Evolutionary conservation across 352 stramenopile species (phyloP).

Genomic region (Thalassiosira ordinaria): DNA sequence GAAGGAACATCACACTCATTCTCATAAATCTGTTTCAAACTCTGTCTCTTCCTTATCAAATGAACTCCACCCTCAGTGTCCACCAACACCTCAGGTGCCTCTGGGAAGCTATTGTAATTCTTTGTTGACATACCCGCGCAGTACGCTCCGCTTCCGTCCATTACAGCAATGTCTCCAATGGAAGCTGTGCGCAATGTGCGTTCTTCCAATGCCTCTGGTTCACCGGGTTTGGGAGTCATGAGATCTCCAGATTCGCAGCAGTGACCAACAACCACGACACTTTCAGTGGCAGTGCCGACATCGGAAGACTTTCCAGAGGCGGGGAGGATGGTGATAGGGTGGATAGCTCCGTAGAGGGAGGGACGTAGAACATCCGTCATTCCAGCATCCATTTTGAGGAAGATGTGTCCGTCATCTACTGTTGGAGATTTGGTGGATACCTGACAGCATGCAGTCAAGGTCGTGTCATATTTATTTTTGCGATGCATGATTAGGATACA

Average conservation of each 20-base stretch:
- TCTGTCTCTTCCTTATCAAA: slow-evolving; percentile 86
- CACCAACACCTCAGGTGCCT: slow-evolving; percentile 88
- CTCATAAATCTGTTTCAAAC: slow-evolving; percentile 84
- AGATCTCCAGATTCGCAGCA: slow-evolving; percentile 91
- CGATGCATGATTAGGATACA: too few relatives aligned
- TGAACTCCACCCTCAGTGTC: slow-evolving; percentile 66
- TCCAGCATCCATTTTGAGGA: slow-evolving; percentile 89
- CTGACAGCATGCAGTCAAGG: too few relatives aligned
- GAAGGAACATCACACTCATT: slow-evolving; percentile 75
- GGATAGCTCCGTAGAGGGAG: slow-evolving; percentile 89
- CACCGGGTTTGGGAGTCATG: slow-evolving; percentile 87
- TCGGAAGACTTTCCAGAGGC: slow-evolving; percentile 72
- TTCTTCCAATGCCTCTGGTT: slow-evolving; percentile 85
- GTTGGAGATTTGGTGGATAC: too few relatives aligned
- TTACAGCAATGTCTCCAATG: slow-evolving; percentile 88
- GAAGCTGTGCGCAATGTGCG: slow-evolving; percentile 75
- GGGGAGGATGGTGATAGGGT: slow-evolving; percentile 88
- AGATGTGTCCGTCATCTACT: slow-evolving; percentile 76
- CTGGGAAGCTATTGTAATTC: slow-evolving; percentile 92
- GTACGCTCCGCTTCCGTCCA: slow-evolving; percentile 90
- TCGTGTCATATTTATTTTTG: too few relatives aligned
- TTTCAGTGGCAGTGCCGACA: slow-evolving; percentile 77
- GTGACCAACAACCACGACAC: slow-evolving; percentile 90
- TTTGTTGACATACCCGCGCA: slow-evolving; percentile 89
- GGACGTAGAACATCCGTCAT: slow-evolving; percentile 91